Percentiles rank a stretch among this genome's conserved stretches.
phyloP scores from a whole-genome alignment of 345 rosid species.

The Linum usitatissimum region DNA sequence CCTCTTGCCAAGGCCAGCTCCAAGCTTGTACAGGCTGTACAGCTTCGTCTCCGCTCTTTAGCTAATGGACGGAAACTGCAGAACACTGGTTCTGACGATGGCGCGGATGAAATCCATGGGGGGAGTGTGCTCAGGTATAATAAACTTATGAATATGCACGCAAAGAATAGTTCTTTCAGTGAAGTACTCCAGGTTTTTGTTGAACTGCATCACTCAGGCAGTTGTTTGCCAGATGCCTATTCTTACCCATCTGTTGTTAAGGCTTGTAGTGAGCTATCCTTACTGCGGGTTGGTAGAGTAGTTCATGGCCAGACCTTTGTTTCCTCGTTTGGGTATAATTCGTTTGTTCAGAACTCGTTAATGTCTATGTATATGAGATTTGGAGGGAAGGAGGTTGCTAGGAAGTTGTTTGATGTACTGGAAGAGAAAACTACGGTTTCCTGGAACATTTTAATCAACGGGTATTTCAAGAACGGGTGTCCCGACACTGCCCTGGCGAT shows the following conservation, averaged over 20 bases:
- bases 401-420: conserved; percentile 41
- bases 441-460: conserved; percentile 60
- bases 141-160: background rate
- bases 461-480: conserved; percentile 44
- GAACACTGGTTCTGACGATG: background rate
- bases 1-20: background rate
- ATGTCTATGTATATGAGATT: conserved; percentile 56
- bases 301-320: conserved; percentile 42
- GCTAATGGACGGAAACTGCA: background rate
- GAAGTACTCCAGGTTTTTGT: background rate
- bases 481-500: conserved; percentile 33
- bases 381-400: conserved; percentile 33
- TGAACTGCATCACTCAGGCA: background rate
- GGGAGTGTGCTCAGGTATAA: background rate
- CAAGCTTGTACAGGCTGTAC: background rate
- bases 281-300: conserved; percentile 28
- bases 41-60: background rate
- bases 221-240: conserved; percentile 36
- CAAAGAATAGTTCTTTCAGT: background rate
- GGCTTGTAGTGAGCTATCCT: conserved; percentile 37
- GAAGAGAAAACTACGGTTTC: conserved; percentile 42
- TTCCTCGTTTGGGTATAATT: conserved; percentile 23
- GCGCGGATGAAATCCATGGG: background rate
- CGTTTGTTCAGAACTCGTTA: conserved; percentile 47
- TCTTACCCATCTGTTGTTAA: conserved; percentile 45